Conservation (phyloP, 345 rosid genomes). For the Odontarrhena argentea region DNA sequence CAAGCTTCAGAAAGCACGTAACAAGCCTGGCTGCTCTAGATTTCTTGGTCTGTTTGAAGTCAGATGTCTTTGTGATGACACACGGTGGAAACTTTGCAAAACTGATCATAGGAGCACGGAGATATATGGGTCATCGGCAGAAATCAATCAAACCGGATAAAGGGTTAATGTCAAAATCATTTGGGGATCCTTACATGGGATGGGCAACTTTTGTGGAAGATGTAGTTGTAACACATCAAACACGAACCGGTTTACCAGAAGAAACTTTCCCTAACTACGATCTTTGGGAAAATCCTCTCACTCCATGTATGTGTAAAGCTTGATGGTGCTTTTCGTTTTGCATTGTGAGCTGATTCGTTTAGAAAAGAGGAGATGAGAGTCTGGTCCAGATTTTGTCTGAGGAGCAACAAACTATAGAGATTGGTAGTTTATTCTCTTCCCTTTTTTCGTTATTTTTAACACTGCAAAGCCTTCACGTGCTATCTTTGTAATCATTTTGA, state of each 20-base stretch:
- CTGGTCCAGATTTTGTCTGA: slow-evolving; percentile 39
- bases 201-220: slow-evolving; percentile 99
- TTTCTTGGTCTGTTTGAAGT: slow-evolving; percentile 92
- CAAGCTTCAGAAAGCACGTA: slow-evolving; percentile 87
- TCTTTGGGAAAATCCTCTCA: slow-evolving; percentile 99
- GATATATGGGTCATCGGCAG: slow-evolving; percentile 94
- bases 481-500: slow-evolving; percentile 41
- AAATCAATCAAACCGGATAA: slow-evolving; percentile 98
- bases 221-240: slow-evolving; percentile 90
- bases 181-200: slow-evolving; percentile 98
- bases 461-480: slow-evolving; percentile 12
- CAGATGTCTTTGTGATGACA: slow-evolving; percentile 99
- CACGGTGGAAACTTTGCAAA: slow-evolving; percentile 99
- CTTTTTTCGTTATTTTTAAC: slow-evolving; percentile 8
- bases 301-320: slow-evolving; percentile 99
- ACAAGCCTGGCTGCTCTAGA: slow-evolving; percentile 99
- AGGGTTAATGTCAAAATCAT: slow-evolving; percentile 97
- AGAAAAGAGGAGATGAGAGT: slow-evolving; percentile 29
- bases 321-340: slow-evolving; percentile 50
- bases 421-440: slow-evolving; percentile 26
- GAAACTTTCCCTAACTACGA: slow-evolving; percentile 99
- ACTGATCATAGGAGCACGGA: slow-evolving; percentile 91
- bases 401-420: slow-evolving; percentile 37
- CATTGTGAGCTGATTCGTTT: slow-evolving; percentile 24
- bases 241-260: slow-evolving; percentile 95